These are phyloP conservation scores for Penicillium italicum DNA, from an alignment of 2,329 filamentous ascomycete genomes.

Conservation along the genomic window DNA sequence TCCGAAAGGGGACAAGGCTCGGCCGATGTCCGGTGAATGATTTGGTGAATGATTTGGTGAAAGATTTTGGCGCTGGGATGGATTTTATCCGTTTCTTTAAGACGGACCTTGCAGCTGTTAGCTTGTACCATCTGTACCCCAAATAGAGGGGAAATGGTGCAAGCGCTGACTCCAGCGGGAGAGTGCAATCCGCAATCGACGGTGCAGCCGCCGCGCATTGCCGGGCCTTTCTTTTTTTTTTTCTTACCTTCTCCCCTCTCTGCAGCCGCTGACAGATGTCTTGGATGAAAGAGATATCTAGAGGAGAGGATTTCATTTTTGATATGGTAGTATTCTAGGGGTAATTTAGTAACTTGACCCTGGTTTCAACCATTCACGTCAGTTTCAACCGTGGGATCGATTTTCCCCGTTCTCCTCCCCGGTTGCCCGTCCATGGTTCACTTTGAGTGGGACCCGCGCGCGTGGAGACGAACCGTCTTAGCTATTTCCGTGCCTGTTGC, in stretches of 20 bases:
- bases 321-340: no score
- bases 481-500: not conserved
- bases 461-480: constrained; percentile 1
- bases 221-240: constrained; percentile 4
- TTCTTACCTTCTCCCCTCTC: not conserved
- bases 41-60: not conserved
- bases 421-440: constrained; percentile 5
- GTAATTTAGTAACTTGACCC: not conserved
- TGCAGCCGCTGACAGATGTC: constrained; percentile 11
- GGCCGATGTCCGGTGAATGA: constrained; percentile 1
- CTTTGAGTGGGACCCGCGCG: constrained; percentile 4
- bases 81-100: not conserved
- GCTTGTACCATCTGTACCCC: not conserved
- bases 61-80: not conserved
- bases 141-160: constrained; percentile 2
- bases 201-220: constrained; percentile 16
- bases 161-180: constrained; percentile 8
- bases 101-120: constrained; percentile 8
- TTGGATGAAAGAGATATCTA: constrained; percentile 4
- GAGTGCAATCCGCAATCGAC: constrained; percentile 16
- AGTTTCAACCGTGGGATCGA: not conserved
- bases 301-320: not conserved
- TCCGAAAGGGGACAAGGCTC: not conserved
- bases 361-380: not conserved
- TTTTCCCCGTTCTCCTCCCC: not conserved